Evolutionary conservation across 345 rosid genomes (phyloP).

Genomic region (Aquilaria sinensis): DNA sequence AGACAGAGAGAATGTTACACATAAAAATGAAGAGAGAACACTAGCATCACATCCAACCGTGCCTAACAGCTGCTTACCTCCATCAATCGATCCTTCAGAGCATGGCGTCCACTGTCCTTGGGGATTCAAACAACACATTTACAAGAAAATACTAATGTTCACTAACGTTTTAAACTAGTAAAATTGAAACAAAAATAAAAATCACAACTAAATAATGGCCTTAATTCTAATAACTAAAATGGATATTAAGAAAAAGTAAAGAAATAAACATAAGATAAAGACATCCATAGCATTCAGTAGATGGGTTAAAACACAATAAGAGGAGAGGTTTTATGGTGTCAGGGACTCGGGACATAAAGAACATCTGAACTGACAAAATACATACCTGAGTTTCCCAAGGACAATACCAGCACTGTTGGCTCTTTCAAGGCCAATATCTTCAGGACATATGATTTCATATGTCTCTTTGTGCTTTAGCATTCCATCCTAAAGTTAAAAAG

Average conservation of each 20-base stretch:
- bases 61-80: conserved; percentile 45
- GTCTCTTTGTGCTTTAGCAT: conserved; percentile 91
- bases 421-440: conserved; percentile 89
- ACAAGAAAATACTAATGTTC: neutral
- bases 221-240: too few relatives aligned
- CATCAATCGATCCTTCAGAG: conserved; percentile 60
- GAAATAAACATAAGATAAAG: too few relatives aligned
- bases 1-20: conserved; percentile 15
- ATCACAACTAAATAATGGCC: too few relatives aligned
- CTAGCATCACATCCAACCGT: conserved; percentile 2
- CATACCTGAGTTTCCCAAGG: conserved; percentile 88
- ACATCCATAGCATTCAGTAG: too few relatives aligned
- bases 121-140: conserved; percentile 7
- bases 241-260: too few relatives aligned
- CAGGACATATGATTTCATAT: conserved; percentile 86
- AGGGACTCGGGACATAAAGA: neutral
- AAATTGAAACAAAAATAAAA: neutral
- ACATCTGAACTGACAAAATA: neutral
- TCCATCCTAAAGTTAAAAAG: conserved; percentile 61
- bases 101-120: conserved; percentile 85
- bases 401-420: conserved; percentile 85
- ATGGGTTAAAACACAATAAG: too few relatives aligned
- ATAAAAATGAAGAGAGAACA: conserved; percentile 1
- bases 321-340: too few relatives aligned
- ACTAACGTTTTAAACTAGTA: neutral